A percentile compares a stretch with the other conserved stretches of the same genome.
Evolutionary conservation across 768 basidiomycete species (phyloP).

Genomic region (Trametes elegans): DNA sequence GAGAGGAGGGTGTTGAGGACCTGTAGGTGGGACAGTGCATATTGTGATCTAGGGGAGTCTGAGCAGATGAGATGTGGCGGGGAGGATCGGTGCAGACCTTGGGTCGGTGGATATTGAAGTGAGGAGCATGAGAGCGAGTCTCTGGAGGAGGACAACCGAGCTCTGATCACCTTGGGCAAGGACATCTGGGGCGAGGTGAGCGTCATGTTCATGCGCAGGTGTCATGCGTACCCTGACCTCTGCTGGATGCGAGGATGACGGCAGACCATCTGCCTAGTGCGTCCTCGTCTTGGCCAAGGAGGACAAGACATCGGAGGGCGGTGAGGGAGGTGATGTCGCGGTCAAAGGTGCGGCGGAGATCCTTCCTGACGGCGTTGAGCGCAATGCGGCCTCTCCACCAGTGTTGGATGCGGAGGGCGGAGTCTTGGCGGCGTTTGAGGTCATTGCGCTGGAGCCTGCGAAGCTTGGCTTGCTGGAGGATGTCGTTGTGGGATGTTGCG

Average conservation of each 20-base stretch:
- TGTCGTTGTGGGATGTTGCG: constrained; percentile 48
- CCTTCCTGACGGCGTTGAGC: constrained; percentile 37
- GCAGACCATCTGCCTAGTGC: constrained; percentile 47
- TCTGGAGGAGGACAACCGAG: constrained; percentile 63
- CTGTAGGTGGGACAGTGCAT: constrained; percentile 46
- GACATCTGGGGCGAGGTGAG: constrained; percentile 15
- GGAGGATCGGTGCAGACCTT: constrained; percentile 39
- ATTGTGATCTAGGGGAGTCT: constrained; percentile 39
- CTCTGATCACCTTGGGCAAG: constrained; percentile 32
- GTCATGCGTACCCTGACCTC: constrained; percentile 18
- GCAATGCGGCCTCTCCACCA: constrained; percentile 62
- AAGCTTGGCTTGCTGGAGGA: constrained; percentile 63
- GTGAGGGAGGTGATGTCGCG: constrained; percentile 50
- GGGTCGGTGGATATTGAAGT: constrained; percentile 47
- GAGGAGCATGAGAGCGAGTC: constrained; percentile 48
- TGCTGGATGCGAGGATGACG: constrained; percentile 30
- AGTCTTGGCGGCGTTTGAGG: constrained; percentile 53
- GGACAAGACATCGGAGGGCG: constrained; percentile 62
- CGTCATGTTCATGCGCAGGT: neutral
- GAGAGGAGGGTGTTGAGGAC: constrained; percentile 50
- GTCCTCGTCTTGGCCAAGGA: constrained; percentile 52
- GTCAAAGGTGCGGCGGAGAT: constrained; percentile 51
- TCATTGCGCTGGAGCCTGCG: constrained; percentile 58
- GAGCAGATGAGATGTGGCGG: neutral
- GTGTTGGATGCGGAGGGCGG: constrained; percentile 60